These are phyloP conservation scores for Nakaseomyces kungkrabaensis DNA, from an alignment of 1,139 yeast species.

Conservation along the genomic window DNA sequence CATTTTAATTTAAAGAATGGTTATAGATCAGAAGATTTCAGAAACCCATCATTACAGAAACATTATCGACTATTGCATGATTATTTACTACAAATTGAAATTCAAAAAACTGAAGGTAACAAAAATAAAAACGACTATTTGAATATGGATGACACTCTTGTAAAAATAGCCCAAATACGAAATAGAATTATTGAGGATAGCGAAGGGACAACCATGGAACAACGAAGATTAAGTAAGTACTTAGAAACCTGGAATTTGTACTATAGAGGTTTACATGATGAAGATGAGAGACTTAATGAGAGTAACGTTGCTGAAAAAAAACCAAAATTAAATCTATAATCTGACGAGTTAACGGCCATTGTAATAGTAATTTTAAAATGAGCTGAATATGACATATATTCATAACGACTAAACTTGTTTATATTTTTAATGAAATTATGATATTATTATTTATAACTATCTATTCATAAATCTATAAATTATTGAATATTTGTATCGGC, in stretches of 20 bases:
- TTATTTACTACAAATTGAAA: slow-evolving; percentile 53
- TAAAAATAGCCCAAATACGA: slow-evolving; percentile 22
- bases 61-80: slow-evolving; percentile 59
- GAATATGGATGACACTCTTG: slow-evolving; percentile 31
- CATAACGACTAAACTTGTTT: too few species aligned
- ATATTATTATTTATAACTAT: too few species aligned
- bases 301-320: background rate
- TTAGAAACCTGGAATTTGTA: slow-evolving; percentile 23
- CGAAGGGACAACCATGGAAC: slow-evolving; percentile 11
- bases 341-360: background rate
- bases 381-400: too few species aligned
- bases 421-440: too few species aligned
- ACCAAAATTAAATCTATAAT: background rate
- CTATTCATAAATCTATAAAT: background rate
- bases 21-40: slow-evolving; percentile 50
- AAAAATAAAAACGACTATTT: slow-evolving; percentile 7
- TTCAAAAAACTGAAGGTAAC: slow-evolving; percentile 19
- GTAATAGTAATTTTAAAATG: background rate
- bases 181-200: slow-evolving; percentile 18
- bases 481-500: background rate
- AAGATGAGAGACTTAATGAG: background rate
- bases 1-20: slow-evolving; percentile 36
- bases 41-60: slow-evolving; percentile 61
- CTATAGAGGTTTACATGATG: slow-evolving; percentile 11
- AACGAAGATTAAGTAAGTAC: slow-evolving; percentile 16